Percentiles rank a stretch among this genome's conserved stretches.
phyloP scores from a whole-genome alignment of 1,284 basidiomycete genomes.

The Leccinum fuscescens region DNA sequence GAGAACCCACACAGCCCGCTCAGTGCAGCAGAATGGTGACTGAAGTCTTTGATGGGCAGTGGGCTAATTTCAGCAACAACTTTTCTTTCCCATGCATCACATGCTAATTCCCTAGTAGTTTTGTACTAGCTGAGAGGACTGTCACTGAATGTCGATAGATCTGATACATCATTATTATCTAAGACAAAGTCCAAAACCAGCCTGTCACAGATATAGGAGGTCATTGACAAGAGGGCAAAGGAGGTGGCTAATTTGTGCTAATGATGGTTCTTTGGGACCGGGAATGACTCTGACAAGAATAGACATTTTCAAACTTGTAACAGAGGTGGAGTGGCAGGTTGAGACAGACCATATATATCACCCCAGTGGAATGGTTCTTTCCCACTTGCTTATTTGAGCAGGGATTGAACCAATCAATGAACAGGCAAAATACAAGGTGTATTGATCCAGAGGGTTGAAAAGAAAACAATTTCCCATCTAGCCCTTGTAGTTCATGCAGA shows the following conservation, averaged over 20 bases:
- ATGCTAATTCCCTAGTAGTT: too few relatives aligned
- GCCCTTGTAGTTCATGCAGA: neutral
- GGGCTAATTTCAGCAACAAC: too few relatives aligned
- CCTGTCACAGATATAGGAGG: neutral
- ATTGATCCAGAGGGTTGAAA: neutral
- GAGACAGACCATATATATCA: neutral
- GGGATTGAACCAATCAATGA: neutral
- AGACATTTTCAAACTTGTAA: neutral
- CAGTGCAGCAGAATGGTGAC: too few relatives aligned
- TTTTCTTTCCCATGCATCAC: too few relatives aligned
- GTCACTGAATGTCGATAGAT: neutral
- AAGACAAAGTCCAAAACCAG: neutral
- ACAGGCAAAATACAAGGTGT: neutral
- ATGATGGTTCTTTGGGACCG: neutral
- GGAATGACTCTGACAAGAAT: neutral
- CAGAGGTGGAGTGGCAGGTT: neutral
- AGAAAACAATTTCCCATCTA: neutral
- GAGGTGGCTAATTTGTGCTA: neutral
- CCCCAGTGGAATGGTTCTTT: neutral
- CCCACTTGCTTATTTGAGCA: neutral
- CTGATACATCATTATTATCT: neutral
- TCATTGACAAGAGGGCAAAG: neutral
- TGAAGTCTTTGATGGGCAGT: too few relatives aligned
- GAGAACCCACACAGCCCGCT: too few relatives aligned
- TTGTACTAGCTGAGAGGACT: neutral